phyloP scores from a whole-genome alignment of 306 rosid species.

The Cicer cuneatum region DNA sequence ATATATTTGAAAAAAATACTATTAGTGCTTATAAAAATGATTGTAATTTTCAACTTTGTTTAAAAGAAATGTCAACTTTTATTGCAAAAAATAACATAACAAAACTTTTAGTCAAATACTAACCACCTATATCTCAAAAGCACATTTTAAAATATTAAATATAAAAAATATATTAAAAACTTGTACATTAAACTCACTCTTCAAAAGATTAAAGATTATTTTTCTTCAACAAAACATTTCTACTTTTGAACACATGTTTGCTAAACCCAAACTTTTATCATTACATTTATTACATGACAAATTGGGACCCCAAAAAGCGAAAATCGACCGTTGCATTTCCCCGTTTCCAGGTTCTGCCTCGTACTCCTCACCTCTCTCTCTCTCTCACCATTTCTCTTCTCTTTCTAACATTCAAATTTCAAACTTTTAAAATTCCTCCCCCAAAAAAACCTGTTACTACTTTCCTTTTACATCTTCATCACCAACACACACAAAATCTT shows the following conservation, averaged over 20 bases:
- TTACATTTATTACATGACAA: background rate
- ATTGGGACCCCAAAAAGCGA: background rate
- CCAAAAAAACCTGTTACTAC: no score
- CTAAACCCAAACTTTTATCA: background rate
- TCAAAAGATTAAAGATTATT: no score
- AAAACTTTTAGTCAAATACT: no score
- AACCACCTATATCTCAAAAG: no score
- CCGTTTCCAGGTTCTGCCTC: background rate
- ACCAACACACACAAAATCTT: background rate
- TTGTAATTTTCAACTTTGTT: background rate
- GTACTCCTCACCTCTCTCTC: background rate
- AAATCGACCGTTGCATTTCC: conserved; percentile 12
- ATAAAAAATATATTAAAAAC: no score
- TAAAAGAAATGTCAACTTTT: background rate
- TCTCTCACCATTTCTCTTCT: background rate
- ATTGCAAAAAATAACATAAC: no score
- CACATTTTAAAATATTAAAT: no score
- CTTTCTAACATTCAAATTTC: conserved; percentile 21
- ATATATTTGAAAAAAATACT: no score
- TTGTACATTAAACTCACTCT: no score
- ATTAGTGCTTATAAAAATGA: no score
- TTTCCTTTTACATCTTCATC: background rate
- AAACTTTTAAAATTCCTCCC: background rate
- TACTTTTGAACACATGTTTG: no score
- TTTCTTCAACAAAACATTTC: no score